A percentile compares a stretch with the other conserved stretches of the same genome.
phyloP scores from a whole-genome alignment of 1,284 basidiomycete genomes.

The Melampsora allii-populina region DNA sequence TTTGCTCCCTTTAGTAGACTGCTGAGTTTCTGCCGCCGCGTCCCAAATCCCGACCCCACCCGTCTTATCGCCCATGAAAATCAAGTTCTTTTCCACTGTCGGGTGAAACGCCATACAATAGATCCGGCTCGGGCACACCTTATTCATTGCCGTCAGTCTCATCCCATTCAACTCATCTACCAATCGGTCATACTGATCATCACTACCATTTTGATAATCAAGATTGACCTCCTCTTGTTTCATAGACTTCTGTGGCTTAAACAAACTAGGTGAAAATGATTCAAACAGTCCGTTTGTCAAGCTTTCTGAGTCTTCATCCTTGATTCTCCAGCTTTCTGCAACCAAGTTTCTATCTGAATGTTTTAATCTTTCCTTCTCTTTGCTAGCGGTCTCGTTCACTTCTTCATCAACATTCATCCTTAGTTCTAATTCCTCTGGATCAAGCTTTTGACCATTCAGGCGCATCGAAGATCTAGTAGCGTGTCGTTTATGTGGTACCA shows the following conservation, averaged over 20 bases:
- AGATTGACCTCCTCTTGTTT: constrained; percentile 38
- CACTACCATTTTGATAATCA: constrained; percentile 15
- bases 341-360: constrained; percentile 21
- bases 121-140: constrained; percentile 30
- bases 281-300: constrained; percentile 11
- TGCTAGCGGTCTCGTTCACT: constrained; percentile 1
- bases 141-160: constrained; percentile 5
- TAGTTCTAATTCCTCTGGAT: background rate
- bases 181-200: constrained; percentile 19
- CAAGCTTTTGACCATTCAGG: constrained; percentile 2
- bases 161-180: constrained; percentile 1
- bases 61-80: constrained; percentile 31
- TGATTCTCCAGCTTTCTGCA: constrained; percentile 6
- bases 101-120: constrained; percentile 39
- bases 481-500: constrained; percentile 12
- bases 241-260: constrained; percentile 11
- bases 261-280: constrained; percentile 5
- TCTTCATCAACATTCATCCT: constrained; percentile 3
- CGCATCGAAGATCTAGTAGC: constrained; percentile 32
- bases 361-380: constrained; percentile 22
- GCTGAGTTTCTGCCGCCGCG: constrained; percentile 2
- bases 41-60: constrained; percentile 32
- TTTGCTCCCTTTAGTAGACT: background rate
- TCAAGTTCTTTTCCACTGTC: constrained; percentile 6
- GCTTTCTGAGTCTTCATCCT: constrained; percentile 3